Conservation (phyloP, 805 yeast species). For the Monosporozyma unispora region DNA sequence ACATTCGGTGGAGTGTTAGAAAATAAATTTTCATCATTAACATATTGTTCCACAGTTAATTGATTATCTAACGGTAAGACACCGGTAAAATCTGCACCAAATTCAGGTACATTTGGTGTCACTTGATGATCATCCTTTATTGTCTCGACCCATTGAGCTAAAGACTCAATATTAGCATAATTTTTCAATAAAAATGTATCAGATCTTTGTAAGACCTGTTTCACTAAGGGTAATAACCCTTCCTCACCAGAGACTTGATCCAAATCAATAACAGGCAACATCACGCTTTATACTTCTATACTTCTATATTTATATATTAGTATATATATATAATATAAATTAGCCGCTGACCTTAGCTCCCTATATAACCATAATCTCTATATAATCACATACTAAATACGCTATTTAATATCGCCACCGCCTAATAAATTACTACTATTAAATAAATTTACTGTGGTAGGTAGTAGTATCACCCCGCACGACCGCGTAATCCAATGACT, state of each 20-base stretch:
- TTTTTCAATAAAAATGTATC: constrained; percentile 26
- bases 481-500: too few species aligned
- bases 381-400: too few species aligned
- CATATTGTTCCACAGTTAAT: constrained; percentile 21
- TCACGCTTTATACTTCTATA: neutral
- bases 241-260: constrained; percentile 19
- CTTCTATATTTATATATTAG: too few species aligned
- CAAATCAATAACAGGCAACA: constrained; percentile 21
- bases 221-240: constrained; percentile 18
- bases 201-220: constrained; percentile 12
- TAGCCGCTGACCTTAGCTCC: neutral
- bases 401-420: too few species aligned
- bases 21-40: constrained; percentile 6
- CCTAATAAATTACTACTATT: too few species aligned
- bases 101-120: constrained; percentile 13
- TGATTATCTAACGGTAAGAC: constrained; percentile 10
- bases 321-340: too few species aligned
- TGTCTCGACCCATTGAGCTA: neutral
- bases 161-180: constrained; percentile 18
- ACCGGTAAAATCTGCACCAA: constrained; percentile 26
- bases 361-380: neutral
- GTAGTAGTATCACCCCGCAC: too few species aligned
- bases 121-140: neutral
- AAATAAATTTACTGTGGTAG: too few species aligned
- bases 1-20: neutral